Evolutionary conservation across 306 rosid species (phyloP).

Genomic region (Gillenia trifoliata): DNA sequence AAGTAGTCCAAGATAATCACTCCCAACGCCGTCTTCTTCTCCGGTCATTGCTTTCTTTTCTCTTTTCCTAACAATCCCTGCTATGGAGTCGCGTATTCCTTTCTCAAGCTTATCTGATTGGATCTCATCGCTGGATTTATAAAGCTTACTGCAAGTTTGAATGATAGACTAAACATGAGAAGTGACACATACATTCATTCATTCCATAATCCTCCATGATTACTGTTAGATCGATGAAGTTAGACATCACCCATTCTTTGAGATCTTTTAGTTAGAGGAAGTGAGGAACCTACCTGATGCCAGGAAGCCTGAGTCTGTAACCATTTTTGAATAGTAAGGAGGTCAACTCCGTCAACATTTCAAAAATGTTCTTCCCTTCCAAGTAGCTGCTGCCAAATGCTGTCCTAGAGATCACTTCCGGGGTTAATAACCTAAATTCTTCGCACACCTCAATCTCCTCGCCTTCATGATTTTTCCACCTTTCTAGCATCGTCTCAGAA

Average conservation of each 20-base stretch:
- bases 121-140: conserved; percentile 14
- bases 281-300: conserved; percentile 12
- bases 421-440: conserved; percentile 21
- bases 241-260: too few relatives aligned
- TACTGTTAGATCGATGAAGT: too few relatives aligned
- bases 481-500: conserved; percentile 21
- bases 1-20: conserved; percentile 13
- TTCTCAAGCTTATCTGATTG: conserved; percentile 25
- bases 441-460: conserved; percentile 25
- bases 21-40: conserved; percentile 16
- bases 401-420: conserved; percentile 28
- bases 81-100: conserved; percentile 9
- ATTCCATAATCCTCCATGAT: neutral
- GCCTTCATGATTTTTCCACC: conserved; percentile 22
- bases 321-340: conserved; percentile 6
- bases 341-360: conserved; percentile 14
- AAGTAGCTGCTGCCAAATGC: conserved; percentile 32
- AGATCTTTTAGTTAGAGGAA: neutral
- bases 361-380: conserved; percentile 25
- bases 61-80: conserved; percentile 11
- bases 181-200: neutral
- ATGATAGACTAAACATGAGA: neutral
- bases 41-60: conserved; percentile 7
- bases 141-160: conserved; percentile 15
- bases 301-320: conserved; percentile 17